These are phyloP conservation scores for Aspergillus ustus DNA, from an alignment of 2,329 filamentous ascomycete genomes.

Conservation along the genomic window DNA sequence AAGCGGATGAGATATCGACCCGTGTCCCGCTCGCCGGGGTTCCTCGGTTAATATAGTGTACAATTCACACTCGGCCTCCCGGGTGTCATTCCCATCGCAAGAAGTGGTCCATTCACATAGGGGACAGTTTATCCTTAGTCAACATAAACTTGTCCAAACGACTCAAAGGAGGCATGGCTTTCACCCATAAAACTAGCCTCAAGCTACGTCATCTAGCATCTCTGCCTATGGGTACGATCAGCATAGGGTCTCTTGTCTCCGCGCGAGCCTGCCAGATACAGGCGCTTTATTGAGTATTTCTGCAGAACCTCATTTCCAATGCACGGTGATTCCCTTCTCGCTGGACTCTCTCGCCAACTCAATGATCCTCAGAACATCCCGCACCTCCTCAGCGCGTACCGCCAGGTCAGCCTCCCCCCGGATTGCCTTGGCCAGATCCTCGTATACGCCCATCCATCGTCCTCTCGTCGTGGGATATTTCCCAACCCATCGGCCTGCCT, in stretches of 20 bases:
- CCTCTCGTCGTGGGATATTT: neutral
- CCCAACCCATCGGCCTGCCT: neutral
- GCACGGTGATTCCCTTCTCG: neutral
- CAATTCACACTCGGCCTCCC: too few relatives aligned
- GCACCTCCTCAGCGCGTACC: neutral
- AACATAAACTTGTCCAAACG: too few relatives aligned
- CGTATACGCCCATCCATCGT: conserved; percentile 3
- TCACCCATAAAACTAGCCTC: too few relatives aligned
- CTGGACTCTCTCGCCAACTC: conserved; percentile 3
- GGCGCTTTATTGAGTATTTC: too few relatives aligned
- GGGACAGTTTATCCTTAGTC: too few relatives aligned
- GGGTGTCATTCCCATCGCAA: too few relatives aligned
- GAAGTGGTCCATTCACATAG: too few relatives aligned
- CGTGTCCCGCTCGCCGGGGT: too few relatives aligned
- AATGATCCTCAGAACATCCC: conserved; percentile 4
- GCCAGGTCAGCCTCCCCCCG: neutral
- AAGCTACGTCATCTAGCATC: too few relatives aligned
- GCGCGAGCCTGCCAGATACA: neutral
- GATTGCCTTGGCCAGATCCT: neutral
- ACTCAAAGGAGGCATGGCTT: too few relatives aligned
- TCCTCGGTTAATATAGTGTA: too few relatives aligned
- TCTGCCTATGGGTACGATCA: neutral
- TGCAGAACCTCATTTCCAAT: neutral
- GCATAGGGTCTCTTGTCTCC: neutral
- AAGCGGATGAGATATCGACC: too few relatives aligned